Evolutionary conservation across 2,329 filamentous ascomycete species (phyloP), one percentile per base, ranked within the genome.

Genomic region (Ceratocystis albifundus): DNA sequence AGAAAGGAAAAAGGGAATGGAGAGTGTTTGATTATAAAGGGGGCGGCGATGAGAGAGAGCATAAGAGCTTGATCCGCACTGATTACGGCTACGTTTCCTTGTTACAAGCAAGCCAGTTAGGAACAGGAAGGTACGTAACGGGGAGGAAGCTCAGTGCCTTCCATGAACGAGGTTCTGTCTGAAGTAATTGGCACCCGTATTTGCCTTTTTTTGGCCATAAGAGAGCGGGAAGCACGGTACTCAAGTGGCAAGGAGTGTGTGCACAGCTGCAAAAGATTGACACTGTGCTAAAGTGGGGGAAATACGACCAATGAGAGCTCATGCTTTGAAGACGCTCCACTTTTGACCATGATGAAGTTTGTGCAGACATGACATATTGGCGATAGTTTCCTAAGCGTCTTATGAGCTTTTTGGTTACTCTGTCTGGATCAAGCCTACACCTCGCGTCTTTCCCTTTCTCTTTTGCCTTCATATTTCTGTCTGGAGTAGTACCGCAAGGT

Each of bases 11-110:
- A 22, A 46, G 53, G 50, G 67, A 67, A 64, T 32, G 64, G 62
- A 66, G 69, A 64, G 68, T 59, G 67, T 66, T 69, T 68, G 67
- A 66, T 69, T 68, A 70, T 44, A 64, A 61, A 65, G 36, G 10
- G 65, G 45, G 45, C 17, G 53, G 50, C 41, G 25, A 44, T 41
- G 55, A 20, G 57, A 36, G 55, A 20, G 57, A 36, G 17, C 15
- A n/a, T 45, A 15, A 28, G 22, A 66, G 65, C 65, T 66, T 63
- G 20, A 53, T 55, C 61, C 66, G 41, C 57, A 15, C 36, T 41
- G 59, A 28, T 65, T 64, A 57, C 59, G 48, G 67, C 67, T 68
- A 68, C 67, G 67, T 68, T 68, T 66, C 67, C 57, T 50, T 59
- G 28, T 36, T 15, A 25, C 20, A 25, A 55, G 50, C 8, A 25